phyloP scores from a whole-genome alignment of 2,329 filamentous ascomycete species.

The Sporothrix pseudoabietina region DNA sequence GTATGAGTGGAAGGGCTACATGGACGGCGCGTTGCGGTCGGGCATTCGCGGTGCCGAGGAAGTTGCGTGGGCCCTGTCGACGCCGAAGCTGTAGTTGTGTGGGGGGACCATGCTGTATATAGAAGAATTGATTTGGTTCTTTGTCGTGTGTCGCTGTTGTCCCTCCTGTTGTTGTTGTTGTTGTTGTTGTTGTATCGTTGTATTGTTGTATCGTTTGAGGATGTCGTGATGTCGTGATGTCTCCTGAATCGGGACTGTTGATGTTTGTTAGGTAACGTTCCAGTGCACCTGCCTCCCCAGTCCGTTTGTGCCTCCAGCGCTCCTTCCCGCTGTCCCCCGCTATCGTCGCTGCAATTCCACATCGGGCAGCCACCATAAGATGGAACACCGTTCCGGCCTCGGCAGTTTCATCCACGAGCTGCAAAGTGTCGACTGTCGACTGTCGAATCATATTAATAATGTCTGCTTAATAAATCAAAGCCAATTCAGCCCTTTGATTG shows the following conservation, averaged over 20 bases:
- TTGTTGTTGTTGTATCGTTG: background rate
- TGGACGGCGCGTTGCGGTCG: constrained; percentile 58
- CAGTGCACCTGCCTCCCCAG: no score
- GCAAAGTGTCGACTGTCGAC: background rate
- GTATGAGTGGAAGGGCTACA: constrained; percentile 58
- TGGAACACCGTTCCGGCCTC: background rate
- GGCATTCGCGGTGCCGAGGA: constrained; percentile 54
- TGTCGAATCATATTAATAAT: background rate
- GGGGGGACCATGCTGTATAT: background rate
- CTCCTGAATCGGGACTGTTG: background rate
- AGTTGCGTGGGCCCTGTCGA: constrained; percentile 38
- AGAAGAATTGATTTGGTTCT: background rate
- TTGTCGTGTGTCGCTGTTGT: background rate
- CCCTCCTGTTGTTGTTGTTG: background rate
- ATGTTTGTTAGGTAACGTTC: background rate
- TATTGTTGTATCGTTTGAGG: no score
- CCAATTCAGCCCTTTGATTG: background rate
- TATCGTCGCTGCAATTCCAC: background rate
- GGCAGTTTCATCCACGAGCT: background rate
- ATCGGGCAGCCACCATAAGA: background rate
- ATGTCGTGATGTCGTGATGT: background rate
- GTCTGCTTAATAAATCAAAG: background rate
- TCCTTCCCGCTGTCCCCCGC: background rate
- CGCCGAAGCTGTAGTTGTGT: constrained; percentile 16
- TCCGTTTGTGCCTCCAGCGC: background rate